These are phyloP conservation scores for Pseudozyma flocculosa DNA, from an alignment of 1,284 basidiomycete genomes.

Conservation along the genomic window DNA sequence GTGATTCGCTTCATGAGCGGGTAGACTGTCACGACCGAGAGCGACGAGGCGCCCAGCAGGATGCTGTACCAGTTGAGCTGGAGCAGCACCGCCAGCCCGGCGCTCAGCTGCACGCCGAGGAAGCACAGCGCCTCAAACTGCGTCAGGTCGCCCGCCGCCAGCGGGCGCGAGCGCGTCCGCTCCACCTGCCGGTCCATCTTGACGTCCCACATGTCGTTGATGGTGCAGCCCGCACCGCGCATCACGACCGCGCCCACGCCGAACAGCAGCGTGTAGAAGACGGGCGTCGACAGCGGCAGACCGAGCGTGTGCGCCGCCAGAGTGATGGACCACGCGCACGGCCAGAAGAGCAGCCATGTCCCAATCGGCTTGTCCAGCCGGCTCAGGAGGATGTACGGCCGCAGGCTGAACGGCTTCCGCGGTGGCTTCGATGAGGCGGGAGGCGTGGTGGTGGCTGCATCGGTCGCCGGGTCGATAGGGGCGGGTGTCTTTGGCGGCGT, in stretches of 20 bases:
- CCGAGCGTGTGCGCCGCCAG: constrained; percentile 47
- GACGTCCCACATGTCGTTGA: constrained; percentile 99
- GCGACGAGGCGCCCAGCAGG: constrained; percentile 81
- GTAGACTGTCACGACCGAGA: constrained; percentile 84
- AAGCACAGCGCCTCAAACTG: constrained; percentile 76
- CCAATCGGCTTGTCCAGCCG: constrained; percentile 95
- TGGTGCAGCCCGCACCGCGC: constrained; percentile 97
- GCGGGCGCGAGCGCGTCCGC: constrained; percentile 68
- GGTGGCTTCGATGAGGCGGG: too few species aligned
- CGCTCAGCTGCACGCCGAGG: constrained; percentile 77
- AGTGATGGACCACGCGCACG: constrained; percentile 65
- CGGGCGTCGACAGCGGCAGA: constrained; percentile 28
- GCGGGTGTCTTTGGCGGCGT: too few species aligned
- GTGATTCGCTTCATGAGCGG: constrained; percentile 98
- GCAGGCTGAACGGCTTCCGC: constrained; percentile 26
- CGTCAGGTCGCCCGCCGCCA: constrained; percentile 81
- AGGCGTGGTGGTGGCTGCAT: too few species aligned
- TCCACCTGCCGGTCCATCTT: constrained; percentile 83
- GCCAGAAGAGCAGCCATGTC: constrained; percentile 84
- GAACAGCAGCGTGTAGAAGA: constrained; percentile 68
- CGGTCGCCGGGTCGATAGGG: too few species aligned
- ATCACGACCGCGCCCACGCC: constrained; percentile 88
- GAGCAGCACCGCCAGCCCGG: constrained; percentile 82
- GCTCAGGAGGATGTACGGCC: constrained; percentile 80
- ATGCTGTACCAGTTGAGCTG: constrained; percentile 97